Conservation (phyloP, 805 yeast species). For the Tetrapisispora fleetii region DNA sequence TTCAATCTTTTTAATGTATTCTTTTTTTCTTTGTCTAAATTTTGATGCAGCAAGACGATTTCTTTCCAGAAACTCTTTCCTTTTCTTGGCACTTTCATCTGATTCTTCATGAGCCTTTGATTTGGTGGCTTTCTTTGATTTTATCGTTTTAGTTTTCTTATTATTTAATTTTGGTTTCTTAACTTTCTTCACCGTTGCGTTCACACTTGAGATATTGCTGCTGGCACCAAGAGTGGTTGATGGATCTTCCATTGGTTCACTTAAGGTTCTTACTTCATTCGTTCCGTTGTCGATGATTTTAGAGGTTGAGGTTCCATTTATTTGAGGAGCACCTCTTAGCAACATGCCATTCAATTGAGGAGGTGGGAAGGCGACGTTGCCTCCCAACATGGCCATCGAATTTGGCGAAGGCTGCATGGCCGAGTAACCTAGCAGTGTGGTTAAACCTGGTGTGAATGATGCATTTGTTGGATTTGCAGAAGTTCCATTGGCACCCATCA, state of each 20-base stretch:
- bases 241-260: not conserved
- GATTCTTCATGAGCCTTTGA: not conserved
- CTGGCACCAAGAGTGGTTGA: not conserved
- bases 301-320: not conserved
- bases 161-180: not conserved
- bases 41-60: conserved; percentile 93
- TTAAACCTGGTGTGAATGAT: conserved; percentile 3
- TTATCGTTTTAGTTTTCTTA: not conserved
- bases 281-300: not conserved
- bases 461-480: not conserved
- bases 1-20: conserved; percentile 74
- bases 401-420: not conserved
- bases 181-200: not conserved
- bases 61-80: conserved; percentile 72
- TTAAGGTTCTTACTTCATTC: too few species aligned
- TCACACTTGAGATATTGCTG: not conserved
- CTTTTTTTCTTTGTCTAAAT: conserved; percentile 91
- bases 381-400: not conserved
- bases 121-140: not conserved
- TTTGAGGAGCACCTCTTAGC: not conserved
- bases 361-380: not conserved
- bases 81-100: conserved; percentile 12
- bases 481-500: not conserved
- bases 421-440: conserved; percentile 2
- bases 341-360: too few species aligned